These are phyloP conservation scores for Hamiltosporidium tvaerminnensis DNA, from an alignment of 371 early-diverging fungal species.

Conservation along the genomic window DNA sequence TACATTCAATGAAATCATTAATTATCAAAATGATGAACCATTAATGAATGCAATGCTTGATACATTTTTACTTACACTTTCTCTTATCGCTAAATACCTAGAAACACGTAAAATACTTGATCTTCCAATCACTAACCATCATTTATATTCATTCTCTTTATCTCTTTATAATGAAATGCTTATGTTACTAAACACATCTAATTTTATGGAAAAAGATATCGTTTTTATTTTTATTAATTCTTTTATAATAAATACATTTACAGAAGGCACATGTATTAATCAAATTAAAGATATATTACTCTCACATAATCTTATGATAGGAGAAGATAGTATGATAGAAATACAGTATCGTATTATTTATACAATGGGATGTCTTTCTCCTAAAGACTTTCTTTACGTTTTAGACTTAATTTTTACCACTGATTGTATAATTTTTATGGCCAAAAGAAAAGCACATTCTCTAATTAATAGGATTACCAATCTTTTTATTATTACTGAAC, in stretches of 20 bases:
- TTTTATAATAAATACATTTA: slow-evolving; percentile 2
- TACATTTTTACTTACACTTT: too few species aligned
- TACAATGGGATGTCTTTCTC: background rate
- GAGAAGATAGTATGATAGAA: background rate
- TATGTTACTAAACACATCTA: slow-evolving; percentile 1
- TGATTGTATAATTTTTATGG: slow-evolving; percentile 1
- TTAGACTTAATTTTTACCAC: slow-evolving; percentile 8
- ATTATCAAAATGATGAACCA: too few species aligned
- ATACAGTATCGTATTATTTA: slow-evolving; percentile 5
- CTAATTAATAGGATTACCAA: background rate
- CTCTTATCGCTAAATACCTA: too few species aligned
- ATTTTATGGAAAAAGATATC: slow-evolving; percentile 10
- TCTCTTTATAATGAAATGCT: slow-evolving; percentile 6
- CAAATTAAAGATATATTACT: slow-evolving; percentile 5
- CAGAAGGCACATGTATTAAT: background rate
- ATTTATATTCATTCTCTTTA: slow-evolving; percentile 8
- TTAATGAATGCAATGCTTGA: too few species aligned
- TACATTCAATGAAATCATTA: too few species aligned
- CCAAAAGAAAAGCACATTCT: background rate
- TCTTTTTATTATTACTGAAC: background rate
- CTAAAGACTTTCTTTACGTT: background rate
- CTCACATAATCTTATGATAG: slow-evolving; percentile 6
- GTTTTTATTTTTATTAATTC: slow-evolving; percentile 2
- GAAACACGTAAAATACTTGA: too few species aligned
- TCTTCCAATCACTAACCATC: background rate